phyloP scores from a whole-genome alignment of 2,329 filamentous ascomycete genomes.

The Penicillium hordei region DNA sequence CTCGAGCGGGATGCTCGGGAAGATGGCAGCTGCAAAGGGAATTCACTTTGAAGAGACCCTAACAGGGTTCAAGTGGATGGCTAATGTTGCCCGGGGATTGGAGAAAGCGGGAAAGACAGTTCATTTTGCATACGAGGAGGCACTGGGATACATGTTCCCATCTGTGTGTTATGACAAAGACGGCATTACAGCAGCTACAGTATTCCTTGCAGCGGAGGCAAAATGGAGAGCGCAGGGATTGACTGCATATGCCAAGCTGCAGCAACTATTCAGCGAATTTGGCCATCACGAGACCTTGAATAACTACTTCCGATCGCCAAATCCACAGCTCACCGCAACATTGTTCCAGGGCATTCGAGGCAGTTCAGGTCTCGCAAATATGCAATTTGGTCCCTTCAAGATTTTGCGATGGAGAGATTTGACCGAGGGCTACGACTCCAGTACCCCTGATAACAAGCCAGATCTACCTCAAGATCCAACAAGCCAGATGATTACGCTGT shows the following conservation, averaged over 20 bases:
- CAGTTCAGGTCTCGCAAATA: slow-evolving; percentile 44
- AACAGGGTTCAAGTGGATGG: slow-evolving; percentile 69
- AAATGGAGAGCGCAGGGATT: slow-evolving; percentile 53
- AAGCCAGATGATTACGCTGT: slow-evolving; percentile 64
- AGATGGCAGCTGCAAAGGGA: slow-evolving; percentile 55
- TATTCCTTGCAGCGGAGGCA: slow-evolving; percentile 58
- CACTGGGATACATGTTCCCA: slow-evolving; percentile 66
- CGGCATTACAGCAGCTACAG: slow-evolving; percentile 59
- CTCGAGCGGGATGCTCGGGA: slow-evolving; percentile 62
- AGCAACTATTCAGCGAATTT: slow-evolving; percentile 56
- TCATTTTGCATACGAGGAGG: slow-evolving; percentile 64
- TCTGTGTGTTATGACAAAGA: slow-evolving; percentile 65
- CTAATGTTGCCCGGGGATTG: slow-evolving; percentile 58
- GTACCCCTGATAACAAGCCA: slow-evolving; percentile 52
- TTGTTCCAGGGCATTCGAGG: slow-evolving; percentile 57
- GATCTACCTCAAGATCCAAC: slow-evolving; percentile 56
- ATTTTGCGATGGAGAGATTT: slow-evolving; percentile 63
- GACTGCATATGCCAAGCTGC: slow-evolving; percentile 59
- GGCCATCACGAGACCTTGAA: slow-evolving; percentile 65
- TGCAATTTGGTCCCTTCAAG: slow-evolving; percentile 51
- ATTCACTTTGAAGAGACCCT: slow-evolving; percentile 62
- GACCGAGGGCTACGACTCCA: slow-evolving; percentile 61
- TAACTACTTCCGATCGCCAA: slow-evolving; percentile 62
- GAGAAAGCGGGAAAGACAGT: slow-evolving; percentile 51
- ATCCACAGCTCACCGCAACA: slow-evolving; percentile 51